Evolutionary conservation across 176 grass and related monocot species (phyloP).

Genomic region (Coix lacrymajobi): DNA sequence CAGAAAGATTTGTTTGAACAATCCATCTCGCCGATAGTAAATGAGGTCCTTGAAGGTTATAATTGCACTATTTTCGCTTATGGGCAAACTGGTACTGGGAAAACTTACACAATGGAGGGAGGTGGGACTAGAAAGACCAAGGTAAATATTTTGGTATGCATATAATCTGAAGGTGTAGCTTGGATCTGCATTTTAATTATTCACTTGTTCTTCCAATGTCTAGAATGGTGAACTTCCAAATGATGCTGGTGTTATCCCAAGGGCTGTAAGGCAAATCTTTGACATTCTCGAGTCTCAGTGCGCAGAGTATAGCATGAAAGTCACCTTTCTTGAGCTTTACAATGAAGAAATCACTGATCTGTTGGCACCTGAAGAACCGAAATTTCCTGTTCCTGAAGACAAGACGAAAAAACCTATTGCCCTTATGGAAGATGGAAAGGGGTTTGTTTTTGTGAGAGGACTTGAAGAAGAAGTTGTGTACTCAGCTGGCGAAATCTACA

Average conservation of each 20-base stretch:
- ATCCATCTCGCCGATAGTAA: constrained; percentile 90
- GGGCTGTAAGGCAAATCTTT: constrained; percentile 85
- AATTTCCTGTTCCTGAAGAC: constrained; percentile 75
- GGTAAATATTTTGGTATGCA: constrained; percentile 26
- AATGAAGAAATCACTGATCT: constrained; percentile 98
- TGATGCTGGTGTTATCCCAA: constrained; percentile 97
- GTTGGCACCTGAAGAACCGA: constrained; percentile 75
- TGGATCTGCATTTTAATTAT: background rate
- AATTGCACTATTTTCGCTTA: constrained; percentile 99
- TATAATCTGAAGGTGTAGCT: background rate
- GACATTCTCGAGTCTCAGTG: constrained; percentile 86
- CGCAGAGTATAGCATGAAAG: constrained; percentile 98
- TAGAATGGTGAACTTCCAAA: constrained; percentile 89
- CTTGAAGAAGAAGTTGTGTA: constrained; percentile 98
- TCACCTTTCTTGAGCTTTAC: constrained; percentile 96
- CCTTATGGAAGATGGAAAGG: constrained; percentile 99
- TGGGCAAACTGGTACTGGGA: constrained; percentile 94
- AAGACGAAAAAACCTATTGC: constrained; percentile 97
- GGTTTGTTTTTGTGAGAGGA: constrained; percentile 94
- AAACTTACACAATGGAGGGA: constrained; percentile 99
- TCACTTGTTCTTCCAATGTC: constrained; percentile 29
- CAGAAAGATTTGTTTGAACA: constrained; percentile 96
- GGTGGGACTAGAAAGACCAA: constrained; percentile 90
- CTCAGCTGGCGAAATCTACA: constrained; percentile 89
- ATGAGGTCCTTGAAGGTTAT: constrained; percentile 98